A percentile compares a stretch with the other conserved stretches of the same genome.
Evolutionary conservation across 139 green algal genomes (phyloP).

Genomic region (Chlorella sp.): DNA sequence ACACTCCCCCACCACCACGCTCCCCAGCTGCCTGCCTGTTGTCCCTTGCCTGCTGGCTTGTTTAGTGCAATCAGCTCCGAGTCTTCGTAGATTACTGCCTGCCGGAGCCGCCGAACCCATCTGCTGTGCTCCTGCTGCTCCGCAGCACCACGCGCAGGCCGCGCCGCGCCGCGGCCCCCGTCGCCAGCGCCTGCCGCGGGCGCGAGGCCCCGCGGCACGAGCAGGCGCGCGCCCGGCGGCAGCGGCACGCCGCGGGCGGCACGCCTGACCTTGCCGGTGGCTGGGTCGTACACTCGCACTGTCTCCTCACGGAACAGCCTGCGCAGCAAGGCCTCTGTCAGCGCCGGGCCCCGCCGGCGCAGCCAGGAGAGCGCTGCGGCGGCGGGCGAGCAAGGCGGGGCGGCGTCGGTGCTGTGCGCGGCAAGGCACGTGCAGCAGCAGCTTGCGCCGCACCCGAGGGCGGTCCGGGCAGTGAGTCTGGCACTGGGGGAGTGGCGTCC

Average conservation of each 20-base stretch:
- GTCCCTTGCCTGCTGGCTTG: too few species aligned
- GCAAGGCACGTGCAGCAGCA: too few species aligned
- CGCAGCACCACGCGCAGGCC: not conserved
- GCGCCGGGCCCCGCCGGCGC: constrained; percentile 42
- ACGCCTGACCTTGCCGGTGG: constrained; percentile 3
- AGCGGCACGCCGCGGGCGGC: constrained; percentile 6
- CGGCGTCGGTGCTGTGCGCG: too few species aligned
- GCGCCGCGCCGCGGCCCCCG: not conserved
- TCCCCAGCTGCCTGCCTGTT: too few species aligned
- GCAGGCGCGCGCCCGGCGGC: constrained; percentile 15
- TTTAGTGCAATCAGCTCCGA: constrained; percentile 62
- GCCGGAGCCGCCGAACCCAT: constrained; percentile 14
- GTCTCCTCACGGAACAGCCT: constrained; percentile 36
- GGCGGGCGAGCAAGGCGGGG: too few species aligned
- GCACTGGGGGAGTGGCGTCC: too few species aligned
- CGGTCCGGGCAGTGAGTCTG: too few species aligned
- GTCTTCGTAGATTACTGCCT: constrained; percentile 33
- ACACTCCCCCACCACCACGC: too few species aligned
- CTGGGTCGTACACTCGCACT: constrained; percentile 24
- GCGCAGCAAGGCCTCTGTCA: constrained; percentile 32
- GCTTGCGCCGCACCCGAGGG: too few species aligned
- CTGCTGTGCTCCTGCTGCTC: not conserved
- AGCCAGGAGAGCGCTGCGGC: constrained; percentile 55
- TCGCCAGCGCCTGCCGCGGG: not conserved
- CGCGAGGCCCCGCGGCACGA: constrained; percentile 13